Evolutionary conservation across 2,329 filamentous ascomycete genomes (phyloP).

Genomic region (Fusarium torulosum): DNA sequence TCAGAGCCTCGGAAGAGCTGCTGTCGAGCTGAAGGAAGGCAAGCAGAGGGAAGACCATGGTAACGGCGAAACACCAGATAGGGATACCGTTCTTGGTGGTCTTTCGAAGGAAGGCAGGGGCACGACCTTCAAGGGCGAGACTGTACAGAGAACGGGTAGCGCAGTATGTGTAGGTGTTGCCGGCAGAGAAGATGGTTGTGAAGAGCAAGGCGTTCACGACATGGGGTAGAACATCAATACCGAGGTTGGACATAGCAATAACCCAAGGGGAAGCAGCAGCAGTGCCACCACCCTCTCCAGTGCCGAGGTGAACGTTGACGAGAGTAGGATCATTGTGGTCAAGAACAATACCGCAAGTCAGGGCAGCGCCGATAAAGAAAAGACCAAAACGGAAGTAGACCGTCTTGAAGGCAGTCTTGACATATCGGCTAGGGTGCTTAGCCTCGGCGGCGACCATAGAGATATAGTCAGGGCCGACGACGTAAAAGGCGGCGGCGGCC

Average conservation of each 20-base stretch:
- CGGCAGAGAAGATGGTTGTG: conserved; percentile 59
- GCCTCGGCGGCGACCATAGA: conserved; percentile 40
- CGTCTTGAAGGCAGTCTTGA: conserved; percentile 79
- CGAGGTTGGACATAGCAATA: conserved; percentile 40
- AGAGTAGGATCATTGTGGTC: conserved; percentile 24
- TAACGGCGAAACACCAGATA: conserved; percentile 62
- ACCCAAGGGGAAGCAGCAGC: conserved; percentile 41
- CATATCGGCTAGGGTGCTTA: conserved; percentile 65
- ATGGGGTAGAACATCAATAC: conserved; percentile 61
- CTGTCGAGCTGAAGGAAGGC: conserved; percentile 60
- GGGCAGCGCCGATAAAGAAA: conserved; percentile 74
- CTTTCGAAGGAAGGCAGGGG: conserved; percentile 63
- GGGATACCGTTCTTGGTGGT: conserved; percentile 68
- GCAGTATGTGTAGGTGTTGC: conserved; percentile 50
- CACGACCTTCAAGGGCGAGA: conserved; percentile 66
- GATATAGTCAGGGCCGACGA: conserved; percentile 43
- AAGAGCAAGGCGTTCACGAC: conserved; percentile 64
- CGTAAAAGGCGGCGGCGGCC: conserved; percentile 32
- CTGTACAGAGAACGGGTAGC: conserved; percentile 69
- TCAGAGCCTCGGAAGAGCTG: conserved; percentile 57
- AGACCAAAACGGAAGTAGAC: conserved; percentile 79
- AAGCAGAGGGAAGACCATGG: conserved; percentile 61
- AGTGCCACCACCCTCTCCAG: not conserved
- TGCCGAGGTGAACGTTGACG: conserved; percentile 13
- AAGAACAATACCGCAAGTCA: conserved; percentile 35